Conservation (phyloP, 2,329 filamentous ascomycete genomes). For the Aspergillus sp. region DNA sequence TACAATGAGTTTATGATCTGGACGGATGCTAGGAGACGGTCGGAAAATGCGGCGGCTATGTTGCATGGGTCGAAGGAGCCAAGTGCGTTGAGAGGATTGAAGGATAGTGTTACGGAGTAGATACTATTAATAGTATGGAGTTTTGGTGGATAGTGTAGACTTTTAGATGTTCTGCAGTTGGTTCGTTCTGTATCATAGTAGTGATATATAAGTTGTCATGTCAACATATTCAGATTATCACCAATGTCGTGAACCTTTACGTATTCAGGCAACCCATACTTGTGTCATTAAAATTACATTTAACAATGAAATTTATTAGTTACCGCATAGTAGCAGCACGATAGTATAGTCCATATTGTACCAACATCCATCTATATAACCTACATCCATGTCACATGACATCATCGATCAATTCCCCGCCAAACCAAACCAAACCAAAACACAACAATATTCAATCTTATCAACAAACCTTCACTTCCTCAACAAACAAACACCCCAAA, state of each 20-base stretch:
- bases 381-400: background rate
- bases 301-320: too few relatives aligned
- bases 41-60: conserved; percentile 53
- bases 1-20: conserved; percentile 68
- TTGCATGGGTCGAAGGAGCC: conserved; percentile 34
- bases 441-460: background rate
- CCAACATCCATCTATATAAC: background rate
- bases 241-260: too few relatives aligned
- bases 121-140: background rate
- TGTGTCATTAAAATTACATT: too few relatives aligned
- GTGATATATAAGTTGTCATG: too few relatives aligned
- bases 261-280: too few relatives aligned
- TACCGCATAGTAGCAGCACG: too few relatives aligned
- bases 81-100: conserved; percentile 35
- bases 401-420: background rate
- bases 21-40: conserved; percentile 60
- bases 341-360: background rate
- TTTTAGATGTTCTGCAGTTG: background rate
- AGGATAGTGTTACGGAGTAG: conserved; percentile 45
- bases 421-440: background rate
- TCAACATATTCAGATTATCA: too few relatives aligned
- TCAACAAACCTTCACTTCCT: background rate
- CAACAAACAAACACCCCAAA: too few relatives aligned
- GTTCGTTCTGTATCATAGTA: too few relatives aligned
- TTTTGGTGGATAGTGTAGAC: background rate